Evolutionary conservation across 208 protist species (phyloP), one percentile per base, ranked within the genome.

Genomic region (Balamuthia mandrillaris): DNA sequence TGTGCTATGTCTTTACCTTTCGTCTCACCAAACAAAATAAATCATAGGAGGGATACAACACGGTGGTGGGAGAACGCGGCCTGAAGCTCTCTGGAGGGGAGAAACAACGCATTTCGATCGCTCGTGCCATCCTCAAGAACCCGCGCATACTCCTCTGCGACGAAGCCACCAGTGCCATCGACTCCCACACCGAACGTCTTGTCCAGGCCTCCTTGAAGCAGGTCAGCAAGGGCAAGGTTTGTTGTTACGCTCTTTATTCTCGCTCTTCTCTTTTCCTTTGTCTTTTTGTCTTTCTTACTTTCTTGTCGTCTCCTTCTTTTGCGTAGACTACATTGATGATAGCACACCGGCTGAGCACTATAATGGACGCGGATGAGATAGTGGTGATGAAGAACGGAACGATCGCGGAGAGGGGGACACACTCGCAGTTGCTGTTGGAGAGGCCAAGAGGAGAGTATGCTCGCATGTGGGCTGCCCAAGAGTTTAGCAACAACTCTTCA

Each of bases 61-160:
- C 91, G 1, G n/a, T 88, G 33, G 92, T 95, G 7, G 93, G 93
- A 39, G 93, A 95, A 51, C 84, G 93, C 45, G 93, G 91, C 9
- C 63, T 95, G 1, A 88, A 88, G 41, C 84, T 95, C 39, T 90
- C 77, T 0, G 89, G 92, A 27, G 92, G 93, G 39, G 93, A 95
- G 74, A 94, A 94, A 77, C 92, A 95, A 81, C 83, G 93, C 24
- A 91, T 94, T 41, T 78, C 89, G 33, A 94, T 95, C 79, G 93
- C 93, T 12, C 54, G 90, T n/a, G 84, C 89, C 0, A 54, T 91
- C 2, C 84, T 92, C 1, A 93, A 94, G 58, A 54, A 91, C 60
- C 33, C 90, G 21, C 84, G 90, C 16, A 92, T 95, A 31, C n/a
- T 95, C 0, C 54, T 94, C 3, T 88, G 68, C 42, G 93, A 95